Evolutionary conservation across 179 eudicot species (phyloP).

Genomic region (Beta macrorhiza): DNA sequence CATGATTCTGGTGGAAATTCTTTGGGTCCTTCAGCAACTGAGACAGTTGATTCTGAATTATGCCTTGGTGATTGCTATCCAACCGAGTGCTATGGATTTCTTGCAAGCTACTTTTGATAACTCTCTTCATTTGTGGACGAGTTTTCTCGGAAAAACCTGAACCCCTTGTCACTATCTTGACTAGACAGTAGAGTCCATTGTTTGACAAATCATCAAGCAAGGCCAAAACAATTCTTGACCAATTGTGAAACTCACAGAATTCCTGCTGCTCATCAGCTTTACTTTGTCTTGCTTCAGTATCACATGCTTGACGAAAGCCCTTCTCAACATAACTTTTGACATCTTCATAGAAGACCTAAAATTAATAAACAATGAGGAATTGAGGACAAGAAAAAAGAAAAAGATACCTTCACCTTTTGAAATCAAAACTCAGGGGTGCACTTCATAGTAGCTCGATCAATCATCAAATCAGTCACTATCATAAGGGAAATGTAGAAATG

Average conservation of each 20-base stretch:
- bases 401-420: background rate
- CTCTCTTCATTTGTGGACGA: constrained; percentile 52
- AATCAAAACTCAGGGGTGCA: background rate
- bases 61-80: constrained; percentile 16
- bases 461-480: too few relatives aligned
- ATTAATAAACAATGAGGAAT: constrained; percentile 1
- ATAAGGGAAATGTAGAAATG: too few relatives aligned
- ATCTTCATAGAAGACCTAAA: constrained; percentile 61
- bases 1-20: constrained; percentile 37
- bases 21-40: constrained; percentile 46
- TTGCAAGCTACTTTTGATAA: constrained; percentile 43
- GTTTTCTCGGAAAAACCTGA: constrained; percentile 48
- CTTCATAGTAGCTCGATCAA: constrained; percentile 7
- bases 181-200: constrained; percentile 53
- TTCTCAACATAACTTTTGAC: constrained; percentile 47
- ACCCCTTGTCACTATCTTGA: constrained; percentile 50
- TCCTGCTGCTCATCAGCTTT: constrained; percentile 23
- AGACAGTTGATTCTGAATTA: constrained; percentile 31
- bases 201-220: constrained; percentile 65
- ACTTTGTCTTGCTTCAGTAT: constrained; percentile 22
- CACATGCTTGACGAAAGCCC: constrained; percentile 45
- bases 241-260: constrained; percentile 21
- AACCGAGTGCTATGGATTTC: constrained; percentile 25
- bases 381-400: background rate
- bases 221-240: constrained; percentile 33